Evolutionary conservation across 768 basidiomycete species (phyloP).

Genomic region (Psilocybe azurescens): DNA sequence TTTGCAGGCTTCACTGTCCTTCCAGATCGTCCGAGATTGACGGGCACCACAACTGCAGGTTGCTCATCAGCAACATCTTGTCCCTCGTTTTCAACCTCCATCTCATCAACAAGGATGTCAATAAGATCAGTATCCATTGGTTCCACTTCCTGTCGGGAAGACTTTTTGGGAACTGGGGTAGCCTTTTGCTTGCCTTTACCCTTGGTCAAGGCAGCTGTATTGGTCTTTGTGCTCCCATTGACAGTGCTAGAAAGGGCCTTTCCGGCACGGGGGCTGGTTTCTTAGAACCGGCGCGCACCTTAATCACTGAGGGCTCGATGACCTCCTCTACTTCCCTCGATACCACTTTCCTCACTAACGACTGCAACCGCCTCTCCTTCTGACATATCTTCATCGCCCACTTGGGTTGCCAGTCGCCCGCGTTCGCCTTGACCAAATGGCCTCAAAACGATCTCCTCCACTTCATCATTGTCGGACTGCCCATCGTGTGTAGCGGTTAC

Average conservation of each 20-base stretch:
- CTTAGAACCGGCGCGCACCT: slow-evolving; percentile 22
- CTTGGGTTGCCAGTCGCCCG: not conserved
- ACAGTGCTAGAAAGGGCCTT: not conserved
- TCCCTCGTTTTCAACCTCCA: slow-evolving; percentile 10
- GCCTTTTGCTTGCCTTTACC: slow-evolving; percentile 18
- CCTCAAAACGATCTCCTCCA: slow-evolving; percentile 10
- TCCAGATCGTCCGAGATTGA: slow-evolving; percentile 12
- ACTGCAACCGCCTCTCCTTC: slow-evolving; percentile 18
- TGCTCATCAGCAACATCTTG: slow-evolving; percentile 23
- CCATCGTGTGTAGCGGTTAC: slow-evolving; percentile 1
- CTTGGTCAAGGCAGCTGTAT: slow-evolving; percentile 8
- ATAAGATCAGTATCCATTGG: slow-evolving; percentile 17
- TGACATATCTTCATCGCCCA: slow-evolving; percentile 5
- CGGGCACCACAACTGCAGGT: slow-evolving; percentile 17
- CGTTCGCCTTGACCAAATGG: not conserved
- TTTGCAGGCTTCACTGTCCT: slow-evolving; percentile 13
- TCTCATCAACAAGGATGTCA: slow-evolving; percentile 7
- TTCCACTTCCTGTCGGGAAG: slow-evolving; percentile 6
- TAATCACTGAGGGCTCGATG: slow-evolving; percentile 17
- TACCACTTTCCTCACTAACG: slow-evolving; percentile 16
- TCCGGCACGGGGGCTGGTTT: slow-evolving; percentile 19
- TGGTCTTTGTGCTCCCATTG: slow-evolving; percentile 22
- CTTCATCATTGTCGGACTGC: slow-evolving; percentile 18
- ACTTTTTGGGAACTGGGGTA: slow-evolving; percentile 5
- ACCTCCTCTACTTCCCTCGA: slow-evolving; percentile 24